phyloP scores from a whole-genome alignment of 2,329 filamentous ascomycete species.

The Geosmithia flava region DNA sequence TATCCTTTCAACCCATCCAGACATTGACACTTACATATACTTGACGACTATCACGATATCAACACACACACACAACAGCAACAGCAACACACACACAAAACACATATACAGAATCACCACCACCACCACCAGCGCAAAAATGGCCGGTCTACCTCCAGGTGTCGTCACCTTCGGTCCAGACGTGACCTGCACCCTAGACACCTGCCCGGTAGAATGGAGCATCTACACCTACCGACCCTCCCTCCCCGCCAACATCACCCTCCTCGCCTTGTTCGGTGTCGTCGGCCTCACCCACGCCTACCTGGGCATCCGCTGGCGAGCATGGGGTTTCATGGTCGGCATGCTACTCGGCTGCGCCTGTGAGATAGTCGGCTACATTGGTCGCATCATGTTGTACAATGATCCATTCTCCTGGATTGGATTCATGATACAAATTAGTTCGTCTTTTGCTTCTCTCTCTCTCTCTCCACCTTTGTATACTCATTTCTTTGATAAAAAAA shows the following conservation, averaged over 20 bases:
- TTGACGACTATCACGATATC: no score
- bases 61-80: no score
- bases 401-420: constrained; percentile 46
- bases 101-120: no score
- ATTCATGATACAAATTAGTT: constrained; percentile 50
- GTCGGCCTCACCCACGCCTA: constrained; percentile 25
- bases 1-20: no score
- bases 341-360: constrained; percentile 43
- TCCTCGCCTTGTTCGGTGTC: constrained; percentile 35
- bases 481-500: no score
- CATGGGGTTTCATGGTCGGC: constrained; percentile 33
- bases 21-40: no score
- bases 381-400: constrained; percentile 41
- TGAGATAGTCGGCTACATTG: constrained; percentile 51
- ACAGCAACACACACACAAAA: no score
- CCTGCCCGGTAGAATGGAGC: constrained; percentile 31
- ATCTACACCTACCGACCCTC: constrained; percentile 43
- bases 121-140: no score
- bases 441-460: neutral
- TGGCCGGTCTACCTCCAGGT: constrained; percentile 10
- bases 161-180: constrained; percentile 27
- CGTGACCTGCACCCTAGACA: constrained; percentile 32
- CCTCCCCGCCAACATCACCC: constrained; percentile 38
- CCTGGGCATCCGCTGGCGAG: constrained; percentile 33
- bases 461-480: neutral